These are phyloP conservation scores for Boletus rubropictus DNA, from an alignment of 768 basidiomycete species.

Conservation along the genomic window DNA sequence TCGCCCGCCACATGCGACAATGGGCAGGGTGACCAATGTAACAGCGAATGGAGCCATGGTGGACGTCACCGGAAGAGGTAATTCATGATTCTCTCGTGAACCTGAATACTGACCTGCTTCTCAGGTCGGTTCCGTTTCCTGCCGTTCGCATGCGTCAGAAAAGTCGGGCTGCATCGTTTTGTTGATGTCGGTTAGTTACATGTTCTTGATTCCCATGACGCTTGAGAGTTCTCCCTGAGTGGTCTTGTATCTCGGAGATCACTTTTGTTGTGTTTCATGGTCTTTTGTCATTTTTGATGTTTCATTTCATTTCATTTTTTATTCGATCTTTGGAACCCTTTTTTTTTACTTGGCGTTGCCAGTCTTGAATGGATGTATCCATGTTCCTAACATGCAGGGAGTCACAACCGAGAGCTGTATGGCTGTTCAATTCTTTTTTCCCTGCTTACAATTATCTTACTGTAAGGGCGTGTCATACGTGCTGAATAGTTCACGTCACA, in stretches of 20 bases:
- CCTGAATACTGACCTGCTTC: neutral
- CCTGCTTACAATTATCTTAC: no score
- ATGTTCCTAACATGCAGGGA: no score
- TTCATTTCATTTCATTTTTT: neutral
- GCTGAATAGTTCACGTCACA: no score
- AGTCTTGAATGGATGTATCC: no score
- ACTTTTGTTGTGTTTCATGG: neutral
- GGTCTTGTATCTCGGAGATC: neutral
- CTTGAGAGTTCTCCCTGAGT: neutral
- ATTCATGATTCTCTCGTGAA: neutral
- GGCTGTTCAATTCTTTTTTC: no score
- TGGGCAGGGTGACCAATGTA: neutral
- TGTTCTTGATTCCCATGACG: no score
- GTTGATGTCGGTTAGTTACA: neutral
- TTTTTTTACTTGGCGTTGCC: no score
- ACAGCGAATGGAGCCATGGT: neutral
- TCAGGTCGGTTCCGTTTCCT: neutral
- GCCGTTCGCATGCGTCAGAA: constrained; percentile 4
- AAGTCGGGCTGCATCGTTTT: constrained; percentile 1
- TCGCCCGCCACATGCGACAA: neutral
- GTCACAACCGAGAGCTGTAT: no score
- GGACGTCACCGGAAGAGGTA: constrained; percentile 3
- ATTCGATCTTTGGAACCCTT: no score
- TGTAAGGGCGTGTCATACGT: no score
- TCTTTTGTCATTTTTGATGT: neutral